Evolutionary conservation across 108 stramenopile genomes (phyloP).

Genomic region (Chaetoceros tenuissimus): DNA sequence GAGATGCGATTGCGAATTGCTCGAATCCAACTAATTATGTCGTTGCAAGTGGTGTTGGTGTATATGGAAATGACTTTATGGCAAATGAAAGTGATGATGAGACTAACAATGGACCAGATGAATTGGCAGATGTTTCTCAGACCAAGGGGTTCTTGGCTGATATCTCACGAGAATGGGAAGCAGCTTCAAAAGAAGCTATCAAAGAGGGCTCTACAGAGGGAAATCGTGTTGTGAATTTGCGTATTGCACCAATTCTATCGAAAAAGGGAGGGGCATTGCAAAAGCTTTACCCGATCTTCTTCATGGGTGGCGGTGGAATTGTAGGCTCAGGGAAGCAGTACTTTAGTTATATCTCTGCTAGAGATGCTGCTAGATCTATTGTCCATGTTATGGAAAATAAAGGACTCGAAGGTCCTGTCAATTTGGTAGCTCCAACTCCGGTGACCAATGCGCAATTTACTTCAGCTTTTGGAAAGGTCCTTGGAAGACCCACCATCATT

Average conservation of each 20-base stretch:
- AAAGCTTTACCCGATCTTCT: constrained; percentile 48
- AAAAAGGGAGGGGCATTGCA: constrained; percentile 50
- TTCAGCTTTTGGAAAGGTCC: constrained; percentile 35
- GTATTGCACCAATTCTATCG: constrained; percentile 53
- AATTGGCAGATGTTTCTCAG: constrained; percentile 23
- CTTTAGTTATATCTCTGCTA: constrained; percentile 40
- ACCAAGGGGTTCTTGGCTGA: constrained; percentile 39
- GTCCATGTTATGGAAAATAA: constrained; percentile 29
- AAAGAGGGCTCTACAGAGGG: constrained; percentile 5
- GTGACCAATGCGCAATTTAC: constrained; percentile 67
- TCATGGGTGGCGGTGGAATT: constrained; percentile 51
- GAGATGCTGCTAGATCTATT: constrained; percentile 46
- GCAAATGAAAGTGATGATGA: constrained; percentile 8
- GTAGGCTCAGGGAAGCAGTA: constrained; percentile 56
- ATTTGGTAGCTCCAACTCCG: constrained; percentile 43
- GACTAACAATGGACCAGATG: no score
- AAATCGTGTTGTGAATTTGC: constrained; percentile 41
- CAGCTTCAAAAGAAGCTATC: constrained; percentile 15
- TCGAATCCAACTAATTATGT: constrained; percentile 15
- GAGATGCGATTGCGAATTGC: constrained; percentile 15
- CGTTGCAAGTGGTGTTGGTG: constrained; percentile 42
- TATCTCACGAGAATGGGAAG: constrained; percentile 39
- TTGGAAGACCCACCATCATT: constrained; percentile 50
- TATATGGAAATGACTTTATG: constrained; percentile 36
- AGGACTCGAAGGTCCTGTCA: constrained; percentile 36